These are phyloP conservation scores for Sporisorium reilianum DNA, from an alignment of 1,284 basidiomycete genomes.

Conservation along the genomic window DNA sequence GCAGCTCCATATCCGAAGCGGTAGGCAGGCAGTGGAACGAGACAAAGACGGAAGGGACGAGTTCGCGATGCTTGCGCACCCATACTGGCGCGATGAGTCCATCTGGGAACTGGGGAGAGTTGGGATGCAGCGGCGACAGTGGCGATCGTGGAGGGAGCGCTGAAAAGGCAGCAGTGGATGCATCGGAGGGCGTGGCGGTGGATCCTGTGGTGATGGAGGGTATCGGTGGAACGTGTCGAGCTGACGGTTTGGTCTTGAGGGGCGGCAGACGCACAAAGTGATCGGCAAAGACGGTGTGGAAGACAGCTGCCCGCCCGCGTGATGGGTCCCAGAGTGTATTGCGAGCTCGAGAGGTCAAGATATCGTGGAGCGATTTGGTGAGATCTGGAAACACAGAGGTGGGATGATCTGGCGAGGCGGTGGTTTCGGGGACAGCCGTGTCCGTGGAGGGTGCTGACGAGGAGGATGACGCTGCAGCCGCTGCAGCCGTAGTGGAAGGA, in stretches of 20 bases:
- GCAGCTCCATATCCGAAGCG: constrained; percentile 17
- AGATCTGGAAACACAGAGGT: constrained; percentile 45
- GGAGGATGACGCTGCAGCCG: constrained; percentile 2
- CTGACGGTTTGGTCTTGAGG: constrained; percentile 76
- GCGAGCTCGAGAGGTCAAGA: constrained; percentile 47
- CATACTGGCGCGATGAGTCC: constrained; percentile 96
- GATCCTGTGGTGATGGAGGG: constrained; percentile 65
- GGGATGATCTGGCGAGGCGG: constrained; percentile 24
- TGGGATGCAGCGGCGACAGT: constrained; percentile 85
- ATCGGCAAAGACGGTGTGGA: constrained; percentile 59
- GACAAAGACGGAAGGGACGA: constrained; percentile 91
- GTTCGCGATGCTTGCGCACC: constrained; percentile 92
- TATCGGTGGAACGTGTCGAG: constrained; percentile 68
- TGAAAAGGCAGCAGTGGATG: constrained; percentile 35
- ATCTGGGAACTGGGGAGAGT: constrained; percentile 90
- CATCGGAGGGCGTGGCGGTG: constrained; percentile 11
- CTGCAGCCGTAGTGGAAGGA: constrained; percentile 10
- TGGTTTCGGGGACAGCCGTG: not conserved
- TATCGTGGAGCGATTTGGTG: constrained; percentile 43
- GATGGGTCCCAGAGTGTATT: constrained; percentile 57
- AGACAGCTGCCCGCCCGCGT: constrained; percentile 48
- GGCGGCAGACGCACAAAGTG: constrained; percentile 82
- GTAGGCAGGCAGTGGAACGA: constrained; percentile 79
- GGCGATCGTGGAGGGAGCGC: constrained; percentile 77
- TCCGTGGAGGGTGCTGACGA: constrained; percentile 2